These are phyloP conservation scores for Lactifluus volemus DNA, from an alignment of 768 basidiomycete species.

Conservation along the genomic window DNA sequence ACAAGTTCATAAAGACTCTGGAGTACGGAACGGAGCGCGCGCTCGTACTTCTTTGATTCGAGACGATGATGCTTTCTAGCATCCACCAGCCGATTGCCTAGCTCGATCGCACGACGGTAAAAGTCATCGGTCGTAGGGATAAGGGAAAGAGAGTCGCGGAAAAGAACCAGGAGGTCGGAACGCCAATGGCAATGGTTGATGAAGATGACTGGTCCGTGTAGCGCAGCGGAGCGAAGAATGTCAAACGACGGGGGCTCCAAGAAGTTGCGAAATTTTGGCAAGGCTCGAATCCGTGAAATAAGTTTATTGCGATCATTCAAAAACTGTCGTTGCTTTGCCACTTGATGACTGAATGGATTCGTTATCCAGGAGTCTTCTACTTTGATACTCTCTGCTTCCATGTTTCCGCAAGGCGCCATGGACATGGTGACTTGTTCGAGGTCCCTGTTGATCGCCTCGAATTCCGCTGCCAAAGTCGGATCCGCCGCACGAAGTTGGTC, in stretches of 20 bases:
- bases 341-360: not conserved
- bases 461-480: not conserved
- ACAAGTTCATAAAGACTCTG: not conserved
- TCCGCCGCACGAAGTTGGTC: not conserved
- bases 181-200: not conserved
- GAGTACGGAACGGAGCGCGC: not conserved
- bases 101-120: not conserved
- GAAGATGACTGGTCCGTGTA: slow-evolving; percentile 3
- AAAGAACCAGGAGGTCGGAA: slow-evolving; percentile 1
- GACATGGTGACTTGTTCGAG: not conserved
- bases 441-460: not conserved
- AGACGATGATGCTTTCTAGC: not conserved
- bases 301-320: not conserved
- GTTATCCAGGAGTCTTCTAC: not conserved
- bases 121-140: not conserved
- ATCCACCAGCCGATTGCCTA: not conserved
- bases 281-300: not conserved
- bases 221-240: not conserved
- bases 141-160: not conserved
- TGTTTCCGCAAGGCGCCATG: not conserved
- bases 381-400: not conserved
- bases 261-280: not conserved
- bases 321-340: not conserved
- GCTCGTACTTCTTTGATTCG: not conserved
- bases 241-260: not conserved